A percentile compares a stretch with the other conserved stretches of the same genome.
Conservation (phyloP, 352 stramenopile genomes). For the Phytophthora sojae region DNA sequence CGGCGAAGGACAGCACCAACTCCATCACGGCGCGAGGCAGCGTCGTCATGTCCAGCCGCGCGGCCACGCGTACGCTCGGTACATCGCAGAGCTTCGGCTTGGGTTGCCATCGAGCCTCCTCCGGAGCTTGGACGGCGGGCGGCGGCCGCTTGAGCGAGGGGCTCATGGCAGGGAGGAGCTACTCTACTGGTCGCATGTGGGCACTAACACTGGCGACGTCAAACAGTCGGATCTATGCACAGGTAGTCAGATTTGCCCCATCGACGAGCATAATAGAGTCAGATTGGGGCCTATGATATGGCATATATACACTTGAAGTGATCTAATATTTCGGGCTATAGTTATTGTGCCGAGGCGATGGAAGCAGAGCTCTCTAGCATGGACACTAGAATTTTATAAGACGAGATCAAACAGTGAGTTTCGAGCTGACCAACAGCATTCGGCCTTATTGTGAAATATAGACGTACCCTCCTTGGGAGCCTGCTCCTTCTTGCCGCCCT, state of each 20-base stretch:
- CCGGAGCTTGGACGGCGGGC: constrained; percentile 5
- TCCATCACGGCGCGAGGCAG: constrained; percentile 61
- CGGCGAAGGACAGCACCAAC: constrained; percentile 59
- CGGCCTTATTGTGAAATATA: no score
- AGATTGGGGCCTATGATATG: constrained; percentile 2
- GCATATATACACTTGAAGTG: constrained; percentile 26
- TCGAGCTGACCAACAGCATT: neutral
- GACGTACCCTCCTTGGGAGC: constrained; percentile 18
- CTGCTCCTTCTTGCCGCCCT: constrained; percentile 30
- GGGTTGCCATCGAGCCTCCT: constrained; percentile 11
- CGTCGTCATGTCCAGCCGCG: constrained; percentile 34
- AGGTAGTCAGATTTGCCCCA: constrained; percentile 24
- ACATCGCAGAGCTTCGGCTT: constrained; percentile 21
- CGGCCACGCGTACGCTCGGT: neutral
- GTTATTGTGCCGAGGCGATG: neutral
- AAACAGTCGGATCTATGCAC: constrained; percentile 6
- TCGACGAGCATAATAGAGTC: constrained; percentile 22
- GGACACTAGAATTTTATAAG: neutral
- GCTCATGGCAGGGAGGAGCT: constrained; percentile 29
- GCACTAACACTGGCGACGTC: neutral
- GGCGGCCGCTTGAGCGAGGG: constrained; percentile 32
- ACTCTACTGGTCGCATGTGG: constrained; percentile 8
- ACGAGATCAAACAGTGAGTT: neutral
- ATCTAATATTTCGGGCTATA: constrained; percentile 2
- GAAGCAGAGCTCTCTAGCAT: neutral